Conservation (phyloP, 1,284 basidiomycete genomes). For the Athelia sp. region DNA sequence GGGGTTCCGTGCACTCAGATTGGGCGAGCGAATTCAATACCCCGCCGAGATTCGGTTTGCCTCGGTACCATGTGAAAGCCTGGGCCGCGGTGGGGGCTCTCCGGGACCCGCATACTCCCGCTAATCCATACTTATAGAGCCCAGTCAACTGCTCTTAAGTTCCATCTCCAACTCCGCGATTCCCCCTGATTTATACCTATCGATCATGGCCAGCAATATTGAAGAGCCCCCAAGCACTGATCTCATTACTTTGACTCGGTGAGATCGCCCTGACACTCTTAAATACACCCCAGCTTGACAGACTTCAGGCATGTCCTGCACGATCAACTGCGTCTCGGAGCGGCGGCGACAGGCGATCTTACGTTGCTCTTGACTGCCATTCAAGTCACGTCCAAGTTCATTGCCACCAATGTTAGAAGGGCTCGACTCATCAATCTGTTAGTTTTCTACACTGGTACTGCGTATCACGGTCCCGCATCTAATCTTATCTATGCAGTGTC, state of each 20-base stretch:
- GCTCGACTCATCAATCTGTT: slow-evolving; percentile 97
- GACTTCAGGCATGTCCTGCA: slow-evolving; percentile 72
- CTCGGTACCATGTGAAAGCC: too few relatives aligned
- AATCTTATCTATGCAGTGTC: slow-evolving; percentile 48
- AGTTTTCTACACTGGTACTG: slow-evolving; percentile 27
- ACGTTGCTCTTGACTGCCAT: slow-evolving; percentile 94
- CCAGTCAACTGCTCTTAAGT: not conserved
- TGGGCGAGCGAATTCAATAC: too few relatives aligned
- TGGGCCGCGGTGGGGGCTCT: too few relatives aligned
- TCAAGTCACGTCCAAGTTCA: slow-evolving; percentile 95
- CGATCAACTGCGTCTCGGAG: slow-evolving; percentile 78
- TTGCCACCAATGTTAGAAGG: slow-evolving; percentile 96
- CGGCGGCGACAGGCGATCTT: slow-evolving; percentile 86
- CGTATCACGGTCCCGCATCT: not conserved
- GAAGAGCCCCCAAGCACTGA: slow-evolving; percentile 80
- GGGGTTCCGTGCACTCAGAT: too few relatives aligned
- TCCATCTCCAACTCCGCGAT: not conserved
- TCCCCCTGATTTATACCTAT: not conserved
- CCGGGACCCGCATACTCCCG: too few relatives aligned
- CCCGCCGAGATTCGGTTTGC: too few relatives aligned
- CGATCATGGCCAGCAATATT: slow-evolving; percentile 35
- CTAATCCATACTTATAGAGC: too few relatives aligned
- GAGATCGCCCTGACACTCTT: slow-evolving; percentile 1
- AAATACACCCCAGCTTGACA: slow-evolving; percentile 1
- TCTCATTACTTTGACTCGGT: slow-evolving; percentile 90